These are phyloP conservation scores for Boletellus sp. DNA, from an alignment of 1,284 basidiomycete genomes.

Conservation along the genomic window DNA sequence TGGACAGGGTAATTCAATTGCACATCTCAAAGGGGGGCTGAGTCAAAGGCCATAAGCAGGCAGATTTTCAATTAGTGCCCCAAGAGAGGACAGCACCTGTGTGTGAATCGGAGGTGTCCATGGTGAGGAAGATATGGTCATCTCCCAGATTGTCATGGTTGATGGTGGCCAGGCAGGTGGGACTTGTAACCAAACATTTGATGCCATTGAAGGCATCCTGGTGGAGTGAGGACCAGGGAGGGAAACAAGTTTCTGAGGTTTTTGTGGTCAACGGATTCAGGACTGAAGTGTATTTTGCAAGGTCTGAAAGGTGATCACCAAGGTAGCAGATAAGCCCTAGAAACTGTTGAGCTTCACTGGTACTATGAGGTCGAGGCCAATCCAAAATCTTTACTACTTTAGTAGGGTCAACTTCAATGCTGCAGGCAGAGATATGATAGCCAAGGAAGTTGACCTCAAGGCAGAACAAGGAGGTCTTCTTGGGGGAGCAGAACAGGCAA, in stretches of 20 bases:
- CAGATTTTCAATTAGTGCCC: constrained; percentile 29
- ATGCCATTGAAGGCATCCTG: constrained; percentile 32
- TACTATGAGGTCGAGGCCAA: constrained; percentile 33
- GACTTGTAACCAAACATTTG: constrained; percentile 34
- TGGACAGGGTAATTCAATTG: constrained; percentile 38
- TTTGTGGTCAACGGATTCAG: background rate
- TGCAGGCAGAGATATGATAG: background rate
- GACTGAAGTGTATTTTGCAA: background rate
- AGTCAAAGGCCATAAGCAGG: constrained; percentile 36
- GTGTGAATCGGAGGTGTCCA: constrained; percentile 32
- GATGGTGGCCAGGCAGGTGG: background rate
- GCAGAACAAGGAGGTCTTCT: background rate
- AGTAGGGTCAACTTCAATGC: background rate
- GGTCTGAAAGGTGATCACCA: constrained; percentile 19
- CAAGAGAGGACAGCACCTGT: constrained; percentile 36
- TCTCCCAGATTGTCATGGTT: constrained; percentile 30
- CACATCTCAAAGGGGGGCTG: constrained; percentile 25
- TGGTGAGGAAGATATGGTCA: constrained; percentile 37
- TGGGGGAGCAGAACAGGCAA: background rate
- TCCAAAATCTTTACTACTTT: constrained; percentile 1
- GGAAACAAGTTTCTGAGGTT: constrained; percentile 15
- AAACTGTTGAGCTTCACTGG: constrained; percentile 33
- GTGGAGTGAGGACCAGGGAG: constrained; percentile 28
- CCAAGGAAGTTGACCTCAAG: background rate
- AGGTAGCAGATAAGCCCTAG: constrained; percentile 39